phyloP scores from a whole-genome alignment of 73 alveolate species.

The Symbiodinium pilosum region DNA sequence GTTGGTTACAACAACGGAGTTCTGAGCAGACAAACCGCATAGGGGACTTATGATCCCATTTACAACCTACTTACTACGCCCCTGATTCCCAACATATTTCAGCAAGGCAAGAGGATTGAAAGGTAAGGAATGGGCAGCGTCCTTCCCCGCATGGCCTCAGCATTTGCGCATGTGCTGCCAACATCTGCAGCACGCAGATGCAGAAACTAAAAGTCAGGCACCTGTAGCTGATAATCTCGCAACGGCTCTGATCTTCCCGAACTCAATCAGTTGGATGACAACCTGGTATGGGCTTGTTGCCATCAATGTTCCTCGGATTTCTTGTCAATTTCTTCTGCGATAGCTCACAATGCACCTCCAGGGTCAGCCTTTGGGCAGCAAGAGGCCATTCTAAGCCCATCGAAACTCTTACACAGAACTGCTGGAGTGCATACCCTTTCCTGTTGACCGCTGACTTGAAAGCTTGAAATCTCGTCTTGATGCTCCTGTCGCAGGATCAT shows the following conservation, averaged over 20 bases:
- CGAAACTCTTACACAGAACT: neutral
- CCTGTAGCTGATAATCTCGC: slow-evolving; percentile 52
- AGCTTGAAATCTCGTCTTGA: neutral
- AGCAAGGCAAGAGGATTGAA: too few relatives aligned
- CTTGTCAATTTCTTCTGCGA: neutral
- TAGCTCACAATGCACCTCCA: neutral
- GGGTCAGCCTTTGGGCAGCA: neutral
- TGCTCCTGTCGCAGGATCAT: too few relatives aligned
- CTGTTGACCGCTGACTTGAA: neutral
- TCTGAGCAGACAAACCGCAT: neutral
- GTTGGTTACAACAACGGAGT: neutral
- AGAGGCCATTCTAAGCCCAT: slow-evolving; percentile 14
- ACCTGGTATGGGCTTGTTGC: too few relatives aligned
- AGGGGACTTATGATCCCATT: too few relatives aligned
- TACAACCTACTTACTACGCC: too few relatives aligned
- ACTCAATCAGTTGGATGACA: slow-evolving; percentile 41
- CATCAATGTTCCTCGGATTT: neutral
- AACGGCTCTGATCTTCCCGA: slow-evolving; percentile 34
- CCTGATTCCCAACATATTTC: too few relatives aligned
- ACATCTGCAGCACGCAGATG: neutral
- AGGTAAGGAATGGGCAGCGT: slow-evolving; percentile 4
- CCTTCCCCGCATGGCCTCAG: slow-evolving; percentile 50
- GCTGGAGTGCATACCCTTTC: neutral
- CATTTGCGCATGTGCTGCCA: neutral
- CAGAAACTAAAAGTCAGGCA: neutral